Percentiles rank a stretch among this genome's conserved stretches.
Evolutionary conservation across 257 asterid species (phyloP).

Genomic region (Apocynum venetum): DNA sequence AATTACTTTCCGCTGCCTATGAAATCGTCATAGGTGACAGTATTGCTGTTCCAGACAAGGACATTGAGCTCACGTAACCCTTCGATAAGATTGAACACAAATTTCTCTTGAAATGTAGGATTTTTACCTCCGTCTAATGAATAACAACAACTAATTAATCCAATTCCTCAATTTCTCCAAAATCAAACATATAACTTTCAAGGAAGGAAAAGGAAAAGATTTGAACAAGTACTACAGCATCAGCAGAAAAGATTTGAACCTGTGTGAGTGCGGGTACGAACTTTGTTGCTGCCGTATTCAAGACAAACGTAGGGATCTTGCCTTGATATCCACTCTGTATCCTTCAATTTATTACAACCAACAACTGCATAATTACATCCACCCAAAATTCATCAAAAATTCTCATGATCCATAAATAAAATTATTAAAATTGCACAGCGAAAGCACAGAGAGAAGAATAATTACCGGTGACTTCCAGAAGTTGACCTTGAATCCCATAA

Average conservation of each 20-base stretch:
- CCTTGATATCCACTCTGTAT: conserved; percentile 89
- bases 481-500: conserved; percentile 83
- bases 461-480: conserved; percentile 82
- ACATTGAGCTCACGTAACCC: conserved; percentile 66
- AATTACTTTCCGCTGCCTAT: conserved; percentile 87
- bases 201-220: not conserved
- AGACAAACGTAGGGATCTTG: conserved; percentile 95
- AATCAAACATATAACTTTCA: conserved; percentile 2
- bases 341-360: conserved; percentile 63
- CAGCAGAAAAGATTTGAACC: conserved; percentile 31
- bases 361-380: conserved; percentile 49
- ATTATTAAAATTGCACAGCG: not conserved
- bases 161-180: not conserved
- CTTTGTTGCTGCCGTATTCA: conserved; percentile 69
- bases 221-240: too few species aligned
- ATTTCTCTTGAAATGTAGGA: conserved; percentile 96
- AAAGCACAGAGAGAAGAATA: not conserved
- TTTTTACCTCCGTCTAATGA: conserved; percentile 80
- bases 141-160: conserved; percentile 3
- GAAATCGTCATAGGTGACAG: conserved; percentile 66
- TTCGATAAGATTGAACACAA: conserved; percentile 75
- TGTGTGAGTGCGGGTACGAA: conserved; percentile 89
- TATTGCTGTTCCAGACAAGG: conserved; percentile 89
- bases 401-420: not conserved
- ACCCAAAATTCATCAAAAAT: not conserved